Conservation (phyloP, 176 grass and related monocot species). For the Cymbopogon citratus region DNA sequence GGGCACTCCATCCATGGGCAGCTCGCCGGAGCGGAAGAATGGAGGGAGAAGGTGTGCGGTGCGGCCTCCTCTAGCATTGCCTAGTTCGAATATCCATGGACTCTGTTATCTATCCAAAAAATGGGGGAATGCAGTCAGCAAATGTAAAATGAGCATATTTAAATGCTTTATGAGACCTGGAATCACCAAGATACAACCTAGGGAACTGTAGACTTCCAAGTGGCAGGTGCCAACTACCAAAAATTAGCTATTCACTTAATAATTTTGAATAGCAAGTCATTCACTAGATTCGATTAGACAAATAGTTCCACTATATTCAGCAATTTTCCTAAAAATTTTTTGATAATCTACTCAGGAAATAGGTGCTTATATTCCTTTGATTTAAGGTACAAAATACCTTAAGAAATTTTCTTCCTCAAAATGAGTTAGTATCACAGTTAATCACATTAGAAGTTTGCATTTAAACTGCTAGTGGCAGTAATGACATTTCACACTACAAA, state of each 20-base stretch:
- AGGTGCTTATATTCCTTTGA: neutral
- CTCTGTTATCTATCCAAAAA: too few relatives aligned
- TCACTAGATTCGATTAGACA: neutral
- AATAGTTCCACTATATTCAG: neutral
- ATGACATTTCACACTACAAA: neutral
- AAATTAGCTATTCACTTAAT: neutral
- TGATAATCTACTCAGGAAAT: neutral
- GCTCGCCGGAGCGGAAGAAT: too few relatives aligned
- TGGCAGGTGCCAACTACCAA: neutral
- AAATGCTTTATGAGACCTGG: neutral
- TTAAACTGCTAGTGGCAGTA: neutral
- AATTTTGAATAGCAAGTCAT: neutral
- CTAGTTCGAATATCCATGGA: too few relatives aligned
- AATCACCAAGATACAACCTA: constrained; percentile 9
- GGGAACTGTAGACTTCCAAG: constrained; percentile 14
- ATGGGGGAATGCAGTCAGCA: too few relatives aligned
- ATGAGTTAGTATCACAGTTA: neutral
- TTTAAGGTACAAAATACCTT: neutral
- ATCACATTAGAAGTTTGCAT: neutral
- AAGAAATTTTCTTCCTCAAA: neutral
- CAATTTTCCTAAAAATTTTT: neutral
- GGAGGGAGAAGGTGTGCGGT: too few relatives aligned
- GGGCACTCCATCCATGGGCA: too few relatives aligned
- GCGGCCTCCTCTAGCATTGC: too few relatives aligned
- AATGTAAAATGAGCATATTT: too few relatives aligned